Conservation (phyloP, 257 asterid genomes). For the Catharanthus roseus region DNA sequence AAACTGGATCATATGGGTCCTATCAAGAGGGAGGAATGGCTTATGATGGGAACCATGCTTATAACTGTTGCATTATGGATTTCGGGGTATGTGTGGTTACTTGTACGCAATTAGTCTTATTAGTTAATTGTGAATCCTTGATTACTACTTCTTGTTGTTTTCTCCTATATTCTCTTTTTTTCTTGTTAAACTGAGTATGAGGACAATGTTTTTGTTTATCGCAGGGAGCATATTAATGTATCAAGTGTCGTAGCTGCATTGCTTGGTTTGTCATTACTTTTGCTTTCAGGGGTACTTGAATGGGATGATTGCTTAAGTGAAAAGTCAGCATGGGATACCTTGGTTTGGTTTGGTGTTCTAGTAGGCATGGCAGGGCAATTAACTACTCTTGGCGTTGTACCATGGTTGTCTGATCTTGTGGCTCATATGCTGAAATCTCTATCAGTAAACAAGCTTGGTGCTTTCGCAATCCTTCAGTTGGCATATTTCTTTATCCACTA, state of each 20-base stretch:
- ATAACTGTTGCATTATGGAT: constrained; percentile 66
- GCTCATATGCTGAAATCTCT: constrained; percentile 44
- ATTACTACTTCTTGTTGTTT: no score
- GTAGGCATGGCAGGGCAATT: constrained; percentile 75
- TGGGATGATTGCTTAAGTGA: constrained; percentile 82
- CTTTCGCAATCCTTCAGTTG: constrained; percentile 61
- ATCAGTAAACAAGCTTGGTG: constrained; percentile 40
- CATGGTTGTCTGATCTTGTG: constrained; percentile 50
- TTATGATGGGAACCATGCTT: constrained; percentile 61
- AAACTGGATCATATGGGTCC: constrained; percentile 70
- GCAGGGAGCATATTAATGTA: constrained; percentile 52
- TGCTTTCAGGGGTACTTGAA: constrained; percentile 46
- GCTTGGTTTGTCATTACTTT: constrained; percentile 58
- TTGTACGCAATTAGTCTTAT: neutral
- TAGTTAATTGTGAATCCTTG: neutral
- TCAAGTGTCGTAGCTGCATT: constrained; percentile 65
- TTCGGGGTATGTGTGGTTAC: constrained; percentile 46
- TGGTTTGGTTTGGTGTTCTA: constrained; percentile 71
- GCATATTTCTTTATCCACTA: constrained; percentile 74
- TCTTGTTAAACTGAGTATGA: neutral
- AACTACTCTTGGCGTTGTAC: constrained; percentile 48
- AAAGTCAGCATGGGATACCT: constrained; percentile 78
- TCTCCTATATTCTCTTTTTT: no score
- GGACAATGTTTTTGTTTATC: constrained; percentile 1
- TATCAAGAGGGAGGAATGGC: constrained; percentile 65